A percentile compares a stretch with the other conserved stretches of the same genome.
Evolutionary conservation across 495 filamentous ascomycete species (phyloP).

Genomic region (Neurospora sp.): DNA sequence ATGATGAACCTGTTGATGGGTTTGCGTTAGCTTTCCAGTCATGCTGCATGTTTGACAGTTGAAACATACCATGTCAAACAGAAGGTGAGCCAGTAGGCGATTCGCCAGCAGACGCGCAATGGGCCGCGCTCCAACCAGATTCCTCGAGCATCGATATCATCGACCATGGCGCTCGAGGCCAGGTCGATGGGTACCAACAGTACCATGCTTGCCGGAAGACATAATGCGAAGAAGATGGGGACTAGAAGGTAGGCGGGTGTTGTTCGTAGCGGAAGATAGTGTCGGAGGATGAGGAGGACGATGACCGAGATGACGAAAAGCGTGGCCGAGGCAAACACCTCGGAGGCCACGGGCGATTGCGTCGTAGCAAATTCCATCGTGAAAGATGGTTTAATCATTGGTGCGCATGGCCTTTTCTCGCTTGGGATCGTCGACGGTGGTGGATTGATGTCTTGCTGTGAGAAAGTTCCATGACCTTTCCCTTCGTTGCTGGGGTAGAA

Average conservation of each 20-base stretch:
- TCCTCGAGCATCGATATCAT: constrained; percentile 54
- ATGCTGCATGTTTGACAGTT: background rate
- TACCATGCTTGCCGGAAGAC: constrained; percentile 87
- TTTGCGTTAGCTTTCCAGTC: constrained; percentile 2
- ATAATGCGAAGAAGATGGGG: constrained; percentile 86
- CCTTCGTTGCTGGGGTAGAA: background rate
- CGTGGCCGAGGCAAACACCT: constrained; percentile 59
- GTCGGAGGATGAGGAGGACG: constrained; percentile 73
- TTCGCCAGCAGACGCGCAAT: constrained; percentile 77
- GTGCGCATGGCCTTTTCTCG: background rate
- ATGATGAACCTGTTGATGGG: constrained; percentile 62
- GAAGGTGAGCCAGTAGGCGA: constrained; percentile 96
- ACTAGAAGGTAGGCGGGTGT: constrained; percentile 87
- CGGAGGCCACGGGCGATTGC: constrained; percentile 19
- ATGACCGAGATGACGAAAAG: constrained; percentile 62
- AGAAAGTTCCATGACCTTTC: background rate
- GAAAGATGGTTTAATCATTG: background rate
- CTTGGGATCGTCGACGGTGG: background rate
- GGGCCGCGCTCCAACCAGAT: constrained; percentile 56
- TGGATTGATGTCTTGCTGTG: background rate
- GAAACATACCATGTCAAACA: constrained; percentile 73
- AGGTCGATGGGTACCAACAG: constrained; percentile 93
- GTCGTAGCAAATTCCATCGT: constrained; percentile 12
- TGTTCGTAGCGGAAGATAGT: constrained; percentile 80
- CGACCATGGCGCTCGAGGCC: constrained; percentile 65